Base-by-base conservation (phyloP, 2,329 filamentous ascomycete genomes). In the Ophiostoma perfectum region DNA sequence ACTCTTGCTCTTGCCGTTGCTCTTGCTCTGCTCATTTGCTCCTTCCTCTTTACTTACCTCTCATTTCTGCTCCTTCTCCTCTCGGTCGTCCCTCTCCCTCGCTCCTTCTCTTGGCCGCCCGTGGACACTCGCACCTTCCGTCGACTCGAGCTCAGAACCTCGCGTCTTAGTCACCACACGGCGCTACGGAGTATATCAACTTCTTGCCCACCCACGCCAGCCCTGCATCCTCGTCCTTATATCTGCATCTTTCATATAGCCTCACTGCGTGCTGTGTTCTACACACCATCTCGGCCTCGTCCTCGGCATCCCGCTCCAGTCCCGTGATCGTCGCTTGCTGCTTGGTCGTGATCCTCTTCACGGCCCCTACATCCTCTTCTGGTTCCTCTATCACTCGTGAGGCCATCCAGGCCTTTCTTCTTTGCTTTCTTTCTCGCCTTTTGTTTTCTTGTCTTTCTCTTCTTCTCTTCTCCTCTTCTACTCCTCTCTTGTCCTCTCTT, bases 241-340 rank as follows among this genome's bases (percentile, higher is more conserved):
- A 60, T 60, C 27, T 60, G 55, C 55, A 38, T 38, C 27, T 39
- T 52, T 14, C 5, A 36, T 60, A 55, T 55, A 55, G 49, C 18
- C 45, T 12, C 14, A 36, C 27, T 52, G 55, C 55, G 27, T 60
- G 55, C 27, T 60, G 27, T 27, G 18, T 38, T 60, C 55, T 60
- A 44, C 42, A 44, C 42, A n/a, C 45, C 36, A 67, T 66, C 27
- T 39, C 58, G 5, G 49, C 16, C 44, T 52, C 58, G 42, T 60
- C 58, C 36, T 5, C 67, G 42, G 64, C 67, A 65, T 65, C 58
- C 64, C 1, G 27, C 18, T 5, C 18, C 38, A 64, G 58, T 66
- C 67, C 39, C 64, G 67, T 66, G 67, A 68, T 65, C 64, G 11
- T 12, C 66, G 44, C n/a, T 55, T 52, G 66, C 27, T 58, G 27